Conservation (phyloP, 306 rosid genomes). For the Gastrolobium bilobum region DNA sequence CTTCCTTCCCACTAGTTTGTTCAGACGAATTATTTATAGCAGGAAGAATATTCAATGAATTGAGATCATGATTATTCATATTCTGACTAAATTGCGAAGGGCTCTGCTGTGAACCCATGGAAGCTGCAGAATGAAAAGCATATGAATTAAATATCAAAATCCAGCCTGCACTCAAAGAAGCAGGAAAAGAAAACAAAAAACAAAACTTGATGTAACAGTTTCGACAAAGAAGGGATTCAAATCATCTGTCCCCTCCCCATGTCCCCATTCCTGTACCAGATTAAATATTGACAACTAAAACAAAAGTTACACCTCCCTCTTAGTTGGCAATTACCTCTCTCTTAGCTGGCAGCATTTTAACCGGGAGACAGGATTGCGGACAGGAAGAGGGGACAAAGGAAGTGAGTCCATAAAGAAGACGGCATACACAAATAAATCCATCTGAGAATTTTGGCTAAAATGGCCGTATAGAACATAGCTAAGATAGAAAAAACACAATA, state of each 20-base stretch:
- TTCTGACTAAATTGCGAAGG: constrained; percentile 69
- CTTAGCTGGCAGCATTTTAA: constrained; percentile 35
- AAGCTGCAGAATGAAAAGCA: constrained; percentile 62
- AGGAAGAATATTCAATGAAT: constrained; percentile 60
- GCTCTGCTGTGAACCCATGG: constrained; percentile 69
- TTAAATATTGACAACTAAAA: constrained; percentile 28
- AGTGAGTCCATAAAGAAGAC: constrained; percentile 27
- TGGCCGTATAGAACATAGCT: constrained; percentile 28
- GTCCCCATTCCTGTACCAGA: constrained; percentile 5
- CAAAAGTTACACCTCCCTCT: constrained; percentile 27
- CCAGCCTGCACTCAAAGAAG: constrained; percentile 2
- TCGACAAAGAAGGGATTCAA: constrained; percentile 11
- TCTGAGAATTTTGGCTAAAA: constrained; percentile 43
- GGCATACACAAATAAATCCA: constrained; percentile 16
- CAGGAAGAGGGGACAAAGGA: constrained; percentile 25
- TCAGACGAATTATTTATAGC: constrained; percentile 61
- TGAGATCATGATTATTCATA: constrained; percentile 59
- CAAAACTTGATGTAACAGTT: constrained; percentile 12
- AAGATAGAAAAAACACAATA: constrained; percentile 22
- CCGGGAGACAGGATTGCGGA: neutral
- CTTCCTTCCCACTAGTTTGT: constrained; percentile 71
- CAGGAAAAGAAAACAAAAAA: neutral
- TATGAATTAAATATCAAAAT: constrained; percentile 25
- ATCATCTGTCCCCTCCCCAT: constrained; percentile 10
- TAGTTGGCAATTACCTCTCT: constrained; percentile 9